Evolutionary conservation across 1,284 basidiomycete species (phyloP).

Genomic region (Ustilago sp.): DNA sequence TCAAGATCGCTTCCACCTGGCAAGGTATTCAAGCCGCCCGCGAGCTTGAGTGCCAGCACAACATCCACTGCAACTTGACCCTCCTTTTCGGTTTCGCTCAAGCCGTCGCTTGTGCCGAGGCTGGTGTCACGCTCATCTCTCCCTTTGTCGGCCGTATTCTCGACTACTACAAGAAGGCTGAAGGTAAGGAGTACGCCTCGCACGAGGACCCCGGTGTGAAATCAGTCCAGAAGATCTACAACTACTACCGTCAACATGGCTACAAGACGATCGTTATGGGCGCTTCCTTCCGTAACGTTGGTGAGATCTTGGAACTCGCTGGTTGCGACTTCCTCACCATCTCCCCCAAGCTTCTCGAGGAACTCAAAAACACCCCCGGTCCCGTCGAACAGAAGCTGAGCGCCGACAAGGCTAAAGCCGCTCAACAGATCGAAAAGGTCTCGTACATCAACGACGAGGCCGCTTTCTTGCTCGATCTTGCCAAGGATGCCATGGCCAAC

Average conservation of each 20-base stretch:
- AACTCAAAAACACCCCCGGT: conserved; percentile 84
- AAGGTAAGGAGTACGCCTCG: conserved; percentile 66
- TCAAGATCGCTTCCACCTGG: conserved; percentile 99
- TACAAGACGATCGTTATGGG: conserved; percentile 99
- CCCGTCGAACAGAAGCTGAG: conserved; percentile 87
- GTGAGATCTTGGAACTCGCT: conserved; percentile 93
- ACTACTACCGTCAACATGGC: conserved; percentile 96
- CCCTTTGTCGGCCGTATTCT: conserved; percentile 91
- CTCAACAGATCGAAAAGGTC: conserved; percentile 81
- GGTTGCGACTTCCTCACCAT: conserved; percentile 97
- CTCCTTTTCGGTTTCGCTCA: conserved; percentile 98
- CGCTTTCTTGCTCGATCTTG: conserved; percentile 92
- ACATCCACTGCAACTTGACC: conserved; percentile 98
- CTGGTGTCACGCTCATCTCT: conserved; percentile 96
- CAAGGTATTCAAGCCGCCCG: conserved; percentile 99
- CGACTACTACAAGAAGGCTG: conserved; percentile 68
- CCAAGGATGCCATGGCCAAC: conserved; percentile 72
- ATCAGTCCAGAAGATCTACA: conserved; percentile 94
- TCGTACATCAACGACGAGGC: conserved; percentile 91
- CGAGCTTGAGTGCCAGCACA: conserved; percentile 86
- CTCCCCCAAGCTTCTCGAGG: conserved; percentile 87
- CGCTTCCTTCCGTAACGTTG: conserved; percentile 88
- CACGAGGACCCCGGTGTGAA: conserved; percentile 91
- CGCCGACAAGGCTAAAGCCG: conserved; percentile 75
- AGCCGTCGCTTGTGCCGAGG: conserved; percentile 98